Conservation (phyloP, 306 rosid genomes). For the Castanopsis chinensis region DNA sequence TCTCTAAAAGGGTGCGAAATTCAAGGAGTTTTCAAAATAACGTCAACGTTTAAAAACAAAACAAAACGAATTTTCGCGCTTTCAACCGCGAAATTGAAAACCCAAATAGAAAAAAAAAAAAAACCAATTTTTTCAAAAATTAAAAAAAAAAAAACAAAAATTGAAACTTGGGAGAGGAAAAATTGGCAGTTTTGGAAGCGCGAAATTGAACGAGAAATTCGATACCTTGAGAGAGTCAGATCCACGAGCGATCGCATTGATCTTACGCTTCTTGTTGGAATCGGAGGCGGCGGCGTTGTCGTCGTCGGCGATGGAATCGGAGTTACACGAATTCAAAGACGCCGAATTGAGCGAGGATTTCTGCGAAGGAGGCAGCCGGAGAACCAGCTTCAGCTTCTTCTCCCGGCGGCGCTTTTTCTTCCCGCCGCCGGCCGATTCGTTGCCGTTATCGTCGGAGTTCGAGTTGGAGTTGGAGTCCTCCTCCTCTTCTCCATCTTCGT, state of each 20-base stretch:
- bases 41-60: conserved; percentile 37
- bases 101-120: background rate
- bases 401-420: conserved; percentile 45
- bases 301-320: conserved; percentile 49
- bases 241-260: conserved; percentile 48
- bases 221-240: conserved; percentile 49
- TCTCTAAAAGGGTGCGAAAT: conserved; percentile 42
- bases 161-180: background rate
- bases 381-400: conserved; percentile 60
- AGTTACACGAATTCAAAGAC: conserved; percentile 38
- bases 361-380: conserved; percentile 48
- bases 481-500: background rate
- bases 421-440: conserved; percentile 24
- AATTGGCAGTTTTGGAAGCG: background rate
- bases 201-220: background rate
- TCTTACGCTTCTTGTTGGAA: conserved; percentile 41
- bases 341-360: conserved; percentile 44
- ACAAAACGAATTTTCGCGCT: conserved; percentile 17
- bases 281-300: conserved; percentile 31
- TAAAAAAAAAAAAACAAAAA: background rate
- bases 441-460: background rate
- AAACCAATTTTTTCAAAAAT: background rate
- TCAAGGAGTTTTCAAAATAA: conserved; percentile 39
- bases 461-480: too few species aligned
- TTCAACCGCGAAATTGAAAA: conserved; percentile 22